Evolutionary conservation across 345 rosid genomes (phyloP).

Genomic region (Diplotaxis tenuifolia): DNA sequence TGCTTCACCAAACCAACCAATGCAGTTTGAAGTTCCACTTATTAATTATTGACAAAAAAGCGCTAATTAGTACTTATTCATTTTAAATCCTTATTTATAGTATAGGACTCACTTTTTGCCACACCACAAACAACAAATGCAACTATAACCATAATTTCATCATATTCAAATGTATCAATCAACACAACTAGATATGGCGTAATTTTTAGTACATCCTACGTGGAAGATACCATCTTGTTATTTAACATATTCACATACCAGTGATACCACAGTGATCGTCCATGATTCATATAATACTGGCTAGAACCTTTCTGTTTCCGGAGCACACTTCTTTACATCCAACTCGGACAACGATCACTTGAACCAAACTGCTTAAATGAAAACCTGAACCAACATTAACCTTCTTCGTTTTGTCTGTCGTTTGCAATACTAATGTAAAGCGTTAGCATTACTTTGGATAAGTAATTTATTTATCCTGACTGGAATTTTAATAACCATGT

Average conservation of each 20-base stretch:
- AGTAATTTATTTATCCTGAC: background rate
- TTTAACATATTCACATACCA: background rate
- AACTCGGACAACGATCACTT: background rate
- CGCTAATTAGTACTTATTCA: conserved; percentile 23
- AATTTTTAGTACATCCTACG: background rate
- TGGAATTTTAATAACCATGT: background rate
- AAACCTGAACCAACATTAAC: background rate
- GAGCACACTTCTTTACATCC: background rate
- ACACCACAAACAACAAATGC: conserved; percentile 27
- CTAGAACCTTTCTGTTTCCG: background rate
- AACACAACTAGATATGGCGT: background rate
- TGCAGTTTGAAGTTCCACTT: background rate
- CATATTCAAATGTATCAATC: conserved; percentile 1
- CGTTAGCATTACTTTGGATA: background rate
- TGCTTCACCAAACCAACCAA: conserved; percentile 19
- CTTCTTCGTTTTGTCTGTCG: background rate
- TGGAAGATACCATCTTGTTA: background rate
- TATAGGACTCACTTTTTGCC: background rate
- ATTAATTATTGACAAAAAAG: conserved; percentile 10
- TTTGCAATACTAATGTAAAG: background rate
- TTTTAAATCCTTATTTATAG: background rate
- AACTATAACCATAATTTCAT: conserved; percentile 25
- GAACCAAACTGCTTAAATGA: background rate
- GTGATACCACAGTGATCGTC: background rate
- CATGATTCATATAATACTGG: background rate